phyloP scores from a whole-genome alignment of 768 basidiomycete species.

The Epithele typhae region DNA sequence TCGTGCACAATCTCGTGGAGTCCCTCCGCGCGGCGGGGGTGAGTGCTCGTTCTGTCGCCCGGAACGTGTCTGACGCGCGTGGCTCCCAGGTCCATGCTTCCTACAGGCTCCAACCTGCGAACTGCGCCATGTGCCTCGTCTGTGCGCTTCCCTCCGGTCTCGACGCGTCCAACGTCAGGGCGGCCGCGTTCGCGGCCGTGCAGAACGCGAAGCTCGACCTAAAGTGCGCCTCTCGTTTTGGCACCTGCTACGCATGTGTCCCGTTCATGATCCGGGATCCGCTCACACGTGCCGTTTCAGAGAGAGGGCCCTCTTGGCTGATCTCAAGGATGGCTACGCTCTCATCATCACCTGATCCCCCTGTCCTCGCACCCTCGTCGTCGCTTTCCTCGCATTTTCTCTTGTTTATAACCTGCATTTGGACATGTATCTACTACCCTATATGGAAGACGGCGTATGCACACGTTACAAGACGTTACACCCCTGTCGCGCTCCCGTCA shows the following conservation, averaged over 20 bases:
- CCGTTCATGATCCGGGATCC: conserved; percentile 3
- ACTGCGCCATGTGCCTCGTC: conserved; percentile 54
- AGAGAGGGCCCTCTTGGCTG: conserved; percentile 46
- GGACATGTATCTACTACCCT: conserved; percentile 16
- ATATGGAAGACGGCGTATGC: too few relatives aligned
- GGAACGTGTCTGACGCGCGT: background rate
- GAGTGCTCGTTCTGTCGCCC: conserved; percentile 5
- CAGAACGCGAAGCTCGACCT: conserved; percentile 38
- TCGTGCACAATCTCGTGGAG: conserved; percentile 61
- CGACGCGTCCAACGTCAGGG: conserved; percentile 37
- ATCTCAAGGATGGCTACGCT: conserved; percentile 48
- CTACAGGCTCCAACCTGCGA: conserved; percentile 59
- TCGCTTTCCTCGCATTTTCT: background rate
- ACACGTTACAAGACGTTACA: too few relatives aligned
- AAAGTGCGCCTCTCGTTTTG: conserved; percentile 31
- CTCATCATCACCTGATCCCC: conserved; percentile 50
- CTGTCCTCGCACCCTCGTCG: conserved; percentile 8
- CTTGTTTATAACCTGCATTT: background rate
- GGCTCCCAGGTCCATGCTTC: conserved; percentile 50
- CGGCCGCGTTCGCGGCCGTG: conserved; percentile 40
- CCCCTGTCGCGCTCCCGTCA: too few relatives aligned
- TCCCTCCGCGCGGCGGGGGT: conserved; percentile 60
- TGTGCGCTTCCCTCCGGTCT: conserved; percentile 46
- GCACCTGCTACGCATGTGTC: background rate
- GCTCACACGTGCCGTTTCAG: conserved; percentile 29